Evolutionary conservation across 768 basidiomycete species (phyloP), one percentile per base, ranked within the genome.

Genomic region (Gymnopilus dilepis): DNA sequence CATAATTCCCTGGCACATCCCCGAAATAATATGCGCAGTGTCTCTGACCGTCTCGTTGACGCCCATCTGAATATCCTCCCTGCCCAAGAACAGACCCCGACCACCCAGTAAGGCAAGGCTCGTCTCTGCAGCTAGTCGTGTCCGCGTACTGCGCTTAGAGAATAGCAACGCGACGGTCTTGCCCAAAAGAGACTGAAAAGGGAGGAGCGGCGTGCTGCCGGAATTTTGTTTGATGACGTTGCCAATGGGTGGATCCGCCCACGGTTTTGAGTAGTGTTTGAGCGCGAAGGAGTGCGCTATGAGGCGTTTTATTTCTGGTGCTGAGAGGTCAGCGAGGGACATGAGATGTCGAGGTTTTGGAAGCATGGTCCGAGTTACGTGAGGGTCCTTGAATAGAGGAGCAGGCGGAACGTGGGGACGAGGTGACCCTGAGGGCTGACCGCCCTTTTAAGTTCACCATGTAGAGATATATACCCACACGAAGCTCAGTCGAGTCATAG

Each of bases 1-100:
- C 78, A 99, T 97, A 57, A 99, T 93, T 13, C 96, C 97, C 74
- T 98, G 89, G 60, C 90, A 92, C 96, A 99, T 97, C 4, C 93
- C 92, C 2, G 93, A 91, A 62, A 99, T 86, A 11, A 99, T 94
- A 21, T 89, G 83, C 12, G 94, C 90, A 0, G 92, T 87, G 77
- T 99, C 97, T 38, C 91, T 80, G 3, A 86, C 72, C 28, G 81
- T 86, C 82, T 99, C 97, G 74, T 97, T 99, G 41, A 98, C 95
- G 47, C 97, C 97, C 21, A 99, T 81, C 68, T 99, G 97, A 56
- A 98, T 96, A 72, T 99, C 97, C 2, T 91, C 89, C 48, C 77
- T 77, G 2, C 96, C 95, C 8, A 99, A 80, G 74, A 99, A 99
- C 66, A 99, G 82, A 0, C 97, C 88, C 6, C 88, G 86, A 4